Base-by-base conservation (phyloP, 768 basidiomycete genomes). In the Lactarius quietus region DNA sequence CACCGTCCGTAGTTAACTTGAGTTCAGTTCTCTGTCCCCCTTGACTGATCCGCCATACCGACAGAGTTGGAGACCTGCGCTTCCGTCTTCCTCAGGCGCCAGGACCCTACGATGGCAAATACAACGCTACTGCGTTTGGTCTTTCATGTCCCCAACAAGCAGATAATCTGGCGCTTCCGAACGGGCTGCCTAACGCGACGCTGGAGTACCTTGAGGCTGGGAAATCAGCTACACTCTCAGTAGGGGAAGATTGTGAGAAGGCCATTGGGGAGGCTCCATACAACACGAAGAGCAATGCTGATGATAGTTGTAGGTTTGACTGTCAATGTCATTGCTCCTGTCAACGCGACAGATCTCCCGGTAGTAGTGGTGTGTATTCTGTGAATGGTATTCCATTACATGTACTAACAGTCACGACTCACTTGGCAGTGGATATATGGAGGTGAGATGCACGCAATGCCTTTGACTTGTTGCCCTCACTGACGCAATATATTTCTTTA, bases 1-100 rank as follows among this genome's bases (percentile, higher is more conserved):
- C 78, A 36, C 77, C 76, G 78, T 81, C 68, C 43, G 43, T 45
- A 45, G 20, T n/a, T n/a, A 3, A n/a, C 9, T 10, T 39, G n/a
- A 31, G 33, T 14, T 38, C 38, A 18, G 17, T 17, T 18, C 7
- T n/a, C 43, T 10, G 10, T 45, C 43, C 43, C n/a, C 43, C n/a
- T 45, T n/a, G n/a, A 45, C n/a, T 45, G n/a, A 45, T n/a, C n/a
- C n/a, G n/a, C 43, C 20, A 45, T n/a, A 15, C 2, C 12, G 8
- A n/a, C 43, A 45, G 43, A 45, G 9, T n/a, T n/a, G 43, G 43
- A 8, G 4, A 23, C n/a, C n/a, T n/a, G 20, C 43, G 43, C 9
- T 45, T n/a, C n/a, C 43, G 43, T 23, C n/a, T 9, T n/a, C 43
- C n/a, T n/a, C 1, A 45, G 43, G 0, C n/a, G 18, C 43, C 3